Evolutionary conservation across 352 stramenopile genomes (phyloP).

Genomic region (Pythium oligandrum): DNA sequence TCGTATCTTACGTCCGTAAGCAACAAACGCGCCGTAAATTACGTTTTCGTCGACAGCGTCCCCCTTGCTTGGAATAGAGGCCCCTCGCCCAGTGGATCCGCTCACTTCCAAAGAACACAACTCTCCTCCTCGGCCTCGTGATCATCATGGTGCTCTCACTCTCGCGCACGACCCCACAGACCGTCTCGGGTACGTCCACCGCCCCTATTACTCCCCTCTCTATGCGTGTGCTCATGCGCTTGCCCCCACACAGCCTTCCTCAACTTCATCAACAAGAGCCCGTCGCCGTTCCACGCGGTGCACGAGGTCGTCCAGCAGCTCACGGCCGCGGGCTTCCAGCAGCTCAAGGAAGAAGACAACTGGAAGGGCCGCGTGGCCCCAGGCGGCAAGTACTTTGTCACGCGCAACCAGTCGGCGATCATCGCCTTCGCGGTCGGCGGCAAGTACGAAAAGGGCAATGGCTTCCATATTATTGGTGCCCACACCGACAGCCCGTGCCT

Average conservation of each 20-base stretch:
- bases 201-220: not conserved
- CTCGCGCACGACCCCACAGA: conserved; percentile 54
- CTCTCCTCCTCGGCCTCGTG: not conserved
- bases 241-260: conserved; percentile 51
- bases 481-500: conserved; percentile 97
- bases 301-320: conserved; percentile 81
- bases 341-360: conserved; percentile 85
- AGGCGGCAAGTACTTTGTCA: conserved; percentile 97
- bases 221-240: not conserved
- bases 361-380: conserved; percentile 54
- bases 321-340: conserved; percentile 86
- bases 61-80: not conserved
- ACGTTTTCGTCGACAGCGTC: not conserved
- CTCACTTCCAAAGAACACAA: not conserved
- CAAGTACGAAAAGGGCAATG: conserved; percentile 88
- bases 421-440: conserved; percentile 93
- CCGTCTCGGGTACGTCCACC: conserved; percentile 27
- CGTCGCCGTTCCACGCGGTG: conserved; percentile 94
- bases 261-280: conserved; percentile 92
- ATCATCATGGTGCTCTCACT: conserved; percentile 42
- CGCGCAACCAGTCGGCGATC: conserved; percentile 94
- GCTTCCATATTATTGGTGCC: conserved; percentile 95
- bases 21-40: not conserved
- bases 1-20: not conserved
- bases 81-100: not conserved